Evolutionary conservation across 257 asterid species (phyloP), one percentile per base, ranked within the genome.

Genomic region (Solanum gracilifrons): DNA sequence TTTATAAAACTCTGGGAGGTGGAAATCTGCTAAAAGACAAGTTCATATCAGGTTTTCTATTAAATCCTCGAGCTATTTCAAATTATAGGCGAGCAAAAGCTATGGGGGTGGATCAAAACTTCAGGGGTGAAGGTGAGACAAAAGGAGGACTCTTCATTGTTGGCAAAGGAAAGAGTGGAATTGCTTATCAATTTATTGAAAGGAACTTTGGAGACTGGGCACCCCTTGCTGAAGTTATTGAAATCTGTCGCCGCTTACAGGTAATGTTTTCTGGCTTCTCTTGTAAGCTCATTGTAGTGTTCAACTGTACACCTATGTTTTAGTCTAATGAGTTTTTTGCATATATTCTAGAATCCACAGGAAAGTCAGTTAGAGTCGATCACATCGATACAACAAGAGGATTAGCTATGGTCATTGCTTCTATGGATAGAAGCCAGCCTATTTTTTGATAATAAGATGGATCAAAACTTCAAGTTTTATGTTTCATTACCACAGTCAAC

Each of bases 181-280:
- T 94, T 21, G 97, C 94, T 77, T 94, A 93, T 89, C 97, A 95
- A 94, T 95, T 95, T 89, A 91, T 94, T 5, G 98, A 95, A 91
- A 95, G 98, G 87, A 95, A 94, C 88, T 93, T 95, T 31, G 97
- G 98, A 27, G 98, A 95, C 90, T 95, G 98, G 98, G 97, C 98
- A 33, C 98, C 98, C 74, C 86, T 90, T 35, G 86, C 96, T 83
- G 98, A 96, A 91, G 91, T 96, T 75, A 66, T 95, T 73, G 98
- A 94, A 80, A 90, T 96, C 84, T 96, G 98, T 88, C 89, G 80
- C 80, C 94, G 91, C n/a, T 75, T 96, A 83, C 96, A 96, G 98
- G 98, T 96, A 92, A 1, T 75, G 86, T 60, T 62, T 82, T 87
- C 73, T 27, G 9, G 80, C 86, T 62, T 86, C 86, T 89, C 58